phyloP scores from a whole-genome alignment of 495 filamentous ascomycete species.

The Penicillium tannophilum region DNA sequence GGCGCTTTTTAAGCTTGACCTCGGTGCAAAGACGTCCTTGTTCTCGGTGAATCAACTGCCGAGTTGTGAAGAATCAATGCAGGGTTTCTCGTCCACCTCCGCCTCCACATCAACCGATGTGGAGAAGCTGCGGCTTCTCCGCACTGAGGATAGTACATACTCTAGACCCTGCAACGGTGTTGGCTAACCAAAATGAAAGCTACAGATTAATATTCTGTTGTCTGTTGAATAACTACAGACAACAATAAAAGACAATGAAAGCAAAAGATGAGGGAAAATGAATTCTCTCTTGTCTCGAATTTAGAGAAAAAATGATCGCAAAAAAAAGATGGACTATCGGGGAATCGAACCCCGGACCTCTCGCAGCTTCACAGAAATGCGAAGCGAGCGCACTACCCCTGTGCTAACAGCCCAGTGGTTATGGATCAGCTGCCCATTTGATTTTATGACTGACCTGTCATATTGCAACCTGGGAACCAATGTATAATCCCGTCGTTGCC shows the following conservation, averaged over 20 bases:
- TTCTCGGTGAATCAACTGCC: not conserved
- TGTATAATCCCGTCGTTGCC: too few species aligned
- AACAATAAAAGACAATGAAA: too few species aligned
- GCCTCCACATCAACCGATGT: not conserved
- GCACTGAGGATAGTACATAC: not conserved
- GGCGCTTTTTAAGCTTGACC: not conserved
- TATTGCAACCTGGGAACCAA: too few species aligned
- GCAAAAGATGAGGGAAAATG: too few species aligned
- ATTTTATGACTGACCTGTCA: too few species aligned
- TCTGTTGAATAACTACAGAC: too few species aligned
- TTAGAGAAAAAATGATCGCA: too few species aligned
- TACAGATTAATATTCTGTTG: too few species aligned
- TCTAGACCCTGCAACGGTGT: too few species aligned
- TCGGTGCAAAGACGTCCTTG: not conserved
- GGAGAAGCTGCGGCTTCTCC: not conserved
- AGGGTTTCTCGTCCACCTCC: not conserved
- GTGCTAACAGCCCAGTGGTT: not conserved
- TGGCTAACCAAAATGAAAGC: too few species aligned
- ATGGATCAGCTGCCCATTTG: too few species aligned
- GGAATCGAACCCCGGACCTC: constrained; percentile 60
- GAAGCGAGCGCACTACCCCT: not conserved
- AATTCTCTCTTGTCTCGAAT: too few species aligned
- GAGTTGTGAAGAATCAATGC: not conserved
- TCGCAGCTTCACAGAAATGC: not conserved
- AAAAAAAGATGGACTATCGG: constrained; percentile 47